Percentiles rank a stretch among this genome's conserved stretches.
phyloP scores from a whole-genome alignment of 2,329 filamentous ascomycete genomes.

The Pestalotiopsis sp. region DNA sequence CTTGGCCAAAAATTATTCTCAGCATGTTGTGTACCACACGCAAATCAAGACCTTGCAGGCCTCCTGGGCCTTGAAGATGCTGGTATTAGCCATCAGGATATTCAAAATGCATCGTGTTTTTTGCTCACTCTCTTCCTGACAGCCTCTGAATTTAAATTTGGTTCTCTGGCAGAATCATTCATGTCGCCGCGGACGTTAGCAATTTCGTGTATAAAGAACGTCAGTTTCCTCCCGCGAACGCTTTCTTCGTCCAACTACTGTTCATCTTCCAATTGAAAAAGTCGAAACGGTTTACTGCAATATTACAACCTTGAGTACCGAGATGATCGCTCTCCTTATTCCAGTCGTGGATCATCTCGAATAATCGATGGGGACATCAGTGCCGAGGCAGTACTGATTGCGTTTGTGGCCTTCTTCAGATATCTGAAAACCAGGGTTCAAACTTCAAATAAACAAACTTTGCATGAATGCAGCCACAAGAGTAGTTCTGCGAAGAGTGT shows the following conservation, averaged over 20 bases:
- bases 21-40: neutral
- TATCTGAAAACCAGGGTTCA: too few relatives aligned
- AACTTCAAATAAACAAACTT: too few relatives aligned
- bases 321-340: neutral
- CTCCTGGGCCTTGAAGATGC: neutral
- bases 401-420: too few relatives aligned
- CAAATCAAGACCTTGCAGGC: neutral
- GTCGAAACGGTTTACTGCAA: neutral
- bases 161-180: neutral
- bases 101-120: neutral
- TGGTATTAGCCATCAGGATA: neutral
- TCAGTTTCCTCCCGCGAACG: neutral
- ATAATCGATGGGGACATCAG: too few relatives aligned
- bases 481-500: too few relatives aligned
- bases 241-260: neutral
- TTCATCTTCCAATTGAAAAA: neutral
- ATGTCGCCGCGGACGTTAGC: neutral
- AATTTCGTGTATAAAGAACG: neutral
- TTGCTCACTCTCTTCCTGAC: neutral
- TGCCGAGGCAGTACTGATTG: too few relatives aligned
- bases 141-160: neutral
- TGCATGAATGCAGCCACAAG: too few relatives aligned
- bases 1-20: neutral
- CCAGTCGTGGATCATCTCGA: neutral
- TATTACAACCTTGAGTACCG: neutral